A percentile compares a stretch with the other conserved stretches of the same genome.
Evolutionary conservation across 2,329 filamentous ascomycete genomes (phyloP).

Genomic region (Pseudogymnoascus sp.): DNA sequence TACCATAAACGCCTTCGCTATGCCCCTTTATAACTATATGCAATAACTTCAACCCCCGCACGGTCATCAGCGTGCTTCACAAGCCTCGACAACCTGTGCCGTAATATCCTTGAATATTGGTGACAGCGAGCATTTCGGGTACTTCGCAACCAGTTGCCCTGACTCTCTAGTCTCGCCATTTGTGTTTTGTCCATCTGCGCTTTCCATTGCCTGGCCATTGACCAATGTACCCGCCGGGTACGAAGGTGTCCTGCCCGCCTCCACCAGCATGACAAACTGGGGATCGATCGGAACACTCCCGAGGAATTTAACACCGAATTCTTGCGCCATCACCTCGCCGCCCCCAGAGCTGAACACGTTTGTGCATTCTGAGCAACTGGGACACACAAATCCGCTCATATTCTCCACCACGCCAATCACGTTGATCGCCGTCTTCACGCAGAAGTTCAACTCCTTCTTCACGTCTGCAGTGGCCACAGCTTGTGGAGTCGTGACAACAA

Average conservation of each 20-base stretch:
- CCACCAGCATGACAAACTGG: slow-evolving; percentile 80
- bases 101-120: slow-evolving; percentile 63
- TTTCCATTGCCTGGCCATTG: slow-evolving; percentile 42
- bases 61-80: slow-evolving; percentile 15
- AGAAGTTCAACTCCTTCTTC: slow-evolving; percentile 79
- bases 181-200: slow-evolving; percentile 23
- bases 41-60: neutral
- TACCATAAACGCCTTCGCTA: slow-evolving; percentile 2
- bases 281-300: slow-evolving; percentile 88
- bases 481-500: slow-evolving; percentile 94
- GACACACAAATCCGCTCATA: slow-evolving; percentile 88
- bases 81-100: slow-evolving; percentile 38
- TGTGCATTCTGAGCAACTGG: slow-evolving; percentile 74
- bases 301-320: slow-evolving; percentile 77
- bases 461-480: slow-evolving; percentile 91
- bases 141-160: slow-evolving; percentile 59
- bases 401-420: slow-evolving; percentile 93
- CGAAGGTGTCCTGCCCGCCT: slow-evolving; percentile 58
- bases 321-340: slow-evolving; percentile 78
- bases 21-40: neutral
- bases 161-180: slow-evolving; percentile 30
- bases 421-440: slow-evolving; percentile 72
- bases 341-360: slow-evolving; percentile 91
- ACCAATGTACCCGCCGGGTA: slow-evolving; percentile 64
- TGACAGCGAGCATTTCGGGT: slow-evolving; percentile 62